Conservation (phyloP, 495 filamentous ascomycete species). For the Glonium stellatum region DNA sequence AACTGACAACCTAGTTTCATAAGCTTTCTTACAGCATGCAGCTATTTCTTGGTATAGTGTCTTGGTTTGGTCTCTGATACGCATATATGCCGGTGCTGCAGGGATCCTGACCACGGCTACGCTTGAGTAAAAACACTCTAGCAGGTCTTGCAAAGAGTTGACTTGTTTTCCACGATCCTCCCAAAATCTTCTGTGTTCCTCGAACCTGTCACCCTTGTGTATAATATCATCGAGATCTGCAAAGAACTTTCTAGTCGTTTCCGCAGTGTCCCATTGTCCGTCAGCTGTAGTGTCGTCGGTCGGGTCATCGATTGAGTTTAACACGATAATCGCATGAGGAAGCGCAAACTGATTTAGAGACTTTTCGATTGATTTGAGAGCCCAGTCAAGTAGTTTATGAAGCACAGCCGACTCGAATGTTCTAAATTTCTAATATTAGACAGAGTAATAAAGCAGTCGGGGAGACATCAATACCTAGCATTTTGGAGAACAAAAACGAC, state of each 20-base stretch:
- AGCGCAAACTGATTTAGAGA: conserved; percentile 50
- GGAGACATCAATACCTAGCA: conserved; percentile 15
- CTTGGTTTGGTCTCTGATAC: conserved; percentile 45
- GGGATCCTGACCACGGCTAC: conserved; percentile 50
- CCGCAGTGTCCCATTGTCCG: conserved; percentile 43
- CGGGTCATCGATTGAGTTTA: no score
- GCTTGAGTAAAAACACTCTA: conserved; percentile 48
- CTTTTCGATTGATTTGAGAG: conserved; percentile 41
- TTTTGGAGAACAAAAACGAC: conserved; percentile 34
- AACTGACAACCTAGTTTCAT: conserved; percentile 36
- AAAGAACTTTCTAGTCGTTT: conserved; percentile 42
- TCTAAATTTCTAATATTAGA: background rate
- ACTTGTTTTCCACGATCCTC: conserved; percentile 29
- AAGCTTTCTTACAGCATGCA: conserved; percentile 36
- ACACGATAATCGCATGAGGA: conserved; percentile 49
- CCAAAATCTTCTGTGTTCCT: no score
- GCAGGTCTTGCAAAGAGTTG: conserved; percentile 42
- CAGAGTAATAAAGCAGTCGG: background rate
- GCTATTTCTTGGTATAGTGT: conserved; percentile 43
- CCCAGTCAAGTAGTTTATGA: conserved; percentile 42
- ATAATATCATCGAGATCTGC: conserved; percentile 7
- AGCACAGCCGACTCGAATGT: conserved; percentile 30
- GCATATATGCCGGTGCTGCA: conserved; percentile 38
- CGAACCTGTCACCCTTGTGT: no score
- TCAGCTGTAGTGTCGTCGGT: no score